A percentile compares a stretch with the other conserved stretches of the same genome.
phyloP scores from a whole-genome alignment of 2,329 filamentous ascomycete species.

The Penicillium sp. region DNA sequence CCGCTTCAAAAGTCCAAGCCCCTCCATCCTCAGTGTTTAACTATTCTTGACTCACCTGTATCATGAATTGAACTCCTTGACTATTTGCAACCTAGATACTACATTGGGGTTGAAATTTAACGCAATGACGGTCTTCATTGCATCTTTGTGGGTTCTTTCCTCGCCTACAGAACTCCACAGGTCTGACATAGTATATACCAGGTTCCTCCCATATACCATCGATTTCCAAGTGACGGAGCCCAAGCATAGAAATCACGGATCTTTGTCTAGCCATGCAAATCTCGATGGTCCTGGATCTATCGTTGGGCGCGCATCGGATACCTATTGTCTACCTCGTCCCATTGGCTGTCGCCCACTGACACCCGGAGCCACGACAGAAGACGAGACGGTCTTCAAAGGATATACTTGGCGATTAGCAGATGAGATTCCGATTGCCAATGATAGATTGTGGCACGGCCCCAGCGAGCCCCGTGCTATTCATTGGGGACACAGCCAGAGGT shows the following conservation, averaged over 20 bases:
- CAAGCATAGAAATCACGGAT: slow-evolving; percentile 24
- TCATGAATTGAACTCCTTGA: not conserved
- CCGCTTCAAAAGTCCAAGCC: not conserved
- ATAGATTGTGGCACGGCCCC: slow-evolving; percentile 32
- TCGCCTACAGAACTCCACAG: not conserved
- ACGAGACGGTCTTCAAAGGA: slow-evolving; percentile 42
- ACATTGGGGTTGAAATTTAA: not conserved
- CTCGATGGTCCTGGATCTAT: slow-evolving; percentile 25
- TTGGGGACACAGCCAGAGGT: slow-evolving; percentile 66
- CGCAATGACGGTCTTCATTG: slow-evolving; percentile 38
- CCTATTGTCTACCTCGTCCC: slow-evolving; percentile 17
- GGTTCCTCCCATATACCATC: slow-evolving; percentile 41
- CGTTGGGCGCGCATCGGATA: slow-evolving; percentile 26
- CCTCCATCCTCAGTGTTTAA: not conserved
- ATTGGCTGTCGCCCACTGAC: slow-evolving; percentile 30
- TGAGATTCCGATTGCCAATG: slow-evolving; percentile 32
- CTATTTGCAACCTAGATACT: not conserved
- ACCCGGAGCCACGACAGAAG: slow-evolving; percentile 41
- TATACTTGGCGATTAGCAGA: slow-evolving; percentile 30
- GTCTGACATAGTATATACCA: slow-evolving; percentile 13
- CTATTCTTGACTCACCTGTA: not conserved
- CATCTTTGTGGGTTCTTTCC: slow-evolving; percentile 33
- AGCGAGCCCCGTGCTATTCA: slow-evolving; percentile 72
- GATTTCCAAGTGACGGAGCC: slow-evolving; percentile 32
- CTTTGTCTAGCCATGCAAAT: slow-evolving; percentile 24